Conservation (phyloP, 164 flowering plant genomes). For the Protea cynaroides region DNA sequence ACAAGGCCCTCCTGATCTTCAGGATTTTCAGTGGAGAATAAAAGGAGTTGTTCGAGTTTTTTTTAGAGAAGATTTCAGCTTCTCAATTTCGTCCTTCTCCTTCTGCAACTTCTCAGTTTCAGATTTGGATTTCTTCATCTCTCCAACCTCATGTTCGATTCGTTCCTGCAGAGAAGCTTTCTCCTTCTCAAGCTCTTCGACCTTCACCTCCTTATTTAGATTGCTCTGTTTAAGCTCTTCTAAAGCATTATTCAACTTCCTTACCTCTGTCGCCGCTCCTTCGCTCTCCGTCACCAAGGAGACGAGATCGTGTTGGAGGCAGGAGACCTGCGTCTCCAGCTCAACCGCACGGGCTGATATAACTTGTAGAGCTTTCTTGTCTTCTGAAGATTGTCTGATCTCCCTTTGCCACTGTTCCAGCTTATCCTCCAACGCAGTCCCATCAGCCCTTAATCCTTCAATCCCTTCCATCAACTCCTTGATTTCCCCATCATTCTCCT, state of each 20-base stretch:
- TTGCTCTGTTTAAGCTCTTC: constrained; percentile 17
- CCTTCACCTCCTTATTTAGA: constrained; percentile 26
- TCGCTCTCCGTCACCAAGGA: constrained; percentile 32
- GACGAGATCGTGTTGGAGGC: constrained; percentile 61
- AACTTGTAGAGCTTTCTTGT: constrained; percentile 28
- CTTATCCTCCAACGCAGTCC: constrained; percentile 25
- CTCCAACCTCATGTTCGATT: constrained; percentile 4
- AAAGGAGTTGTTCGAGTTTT: no score
- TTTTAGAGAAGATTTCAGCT: constrained; percentile 14
- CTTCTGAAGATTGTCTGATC: constrained; percentile 24
- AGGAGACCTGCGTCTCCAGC: constrained; percentile 56
- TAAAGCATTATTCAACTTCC: constrained; percentile 23
- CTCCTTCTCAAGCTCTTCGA: constrained; percentile 35
- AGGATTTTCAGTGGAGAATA: no score
- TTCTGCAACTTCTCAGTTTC: constrained; percentile 17
- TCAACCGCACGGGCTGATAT: constrained; percentile 43
- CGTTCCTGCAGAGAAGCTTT: constrained; percentile 16
- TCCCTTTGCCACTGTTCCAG: constrained; percentile 21
- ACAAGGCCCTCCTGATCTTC: no score
- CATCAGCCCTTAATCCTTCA: constrained; percentile 27
- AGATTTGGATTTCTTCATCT: constrained; percentile 16
- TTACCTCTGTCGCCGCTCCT: constrained; percentile 32
- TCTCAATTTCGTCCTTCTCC: constrained; percentile 16
- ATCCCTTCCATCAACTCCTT: constrained; percentile 30
- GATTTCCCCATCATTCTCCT: constrained; percentile 22